Percentiles rank a stretch among this genome's conserved stretches.
These are phyloP conservation scores for Hypoxylon fragiforme DNA, from an alignment of 495 filamentous ascomycete genomes.

Conservation along the genomic window DNA sequence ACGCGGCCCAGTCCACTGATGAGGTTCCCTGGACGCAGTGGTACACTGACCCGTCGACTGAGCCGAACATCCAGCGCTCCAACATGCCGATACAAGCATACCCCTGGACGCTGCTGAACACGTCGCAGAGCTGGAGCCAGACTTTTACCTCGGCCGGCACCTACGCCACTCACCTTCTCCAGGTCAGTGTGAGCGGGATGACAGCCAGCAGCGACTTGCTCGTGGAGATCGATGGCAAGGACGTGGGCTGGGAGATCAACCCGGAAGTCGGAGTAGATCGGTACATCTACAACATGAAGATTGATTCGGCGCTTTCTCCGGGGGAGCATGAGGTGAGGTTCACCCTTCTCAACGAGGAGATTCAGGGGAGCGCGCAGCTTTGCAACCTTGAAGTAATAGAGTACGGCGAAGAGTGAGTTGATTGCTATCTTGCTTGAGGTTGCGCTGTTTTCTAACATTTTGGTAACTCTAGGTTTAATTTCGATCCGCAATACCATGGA, in stretches of 20 bases:
- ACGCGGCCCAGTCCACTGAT: constrained; percentile 15
- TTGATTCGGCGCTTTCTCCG: constrained; percentile 15
- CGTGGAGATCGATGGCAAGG: constrained; percentile 29
- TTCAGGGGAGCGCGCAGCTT: constrained; percentile 32
- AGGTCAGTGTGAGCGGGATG: constrained; percentile 31
- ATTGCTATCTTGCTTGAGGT: not conserved
- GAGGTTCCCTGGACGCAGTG: constrained; percentile 32
- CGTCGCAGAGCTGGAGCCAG: constrained; percentile 26
- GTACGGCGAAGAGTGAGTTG: constrained; percentile 31
- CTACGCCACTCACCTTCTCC: constrained; percentile 26
- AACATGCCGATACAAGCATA: constrained; percentile 37
- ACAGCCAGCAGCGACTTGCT: constrained; percentile 28
- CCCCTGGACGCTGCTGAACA: constrained; percentile 35
- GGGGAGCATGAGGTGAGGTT: constrained; percentile 27
- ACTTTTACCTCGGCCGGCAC: constrained; percentile 28
- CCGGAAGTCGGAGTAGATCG: constrained; percentile 30
- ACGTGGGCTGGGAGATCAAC: constrained; percentile 32
- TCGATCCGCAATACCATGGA: constrained; percentile 23
- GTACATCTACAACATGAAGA: constrained; percentile 34
- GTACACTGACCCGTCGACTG: constrained; percentile 22
- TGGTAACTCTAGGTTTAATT: constrained; percentile 31
- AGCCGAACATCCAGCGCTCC: constrained; percentile 27
- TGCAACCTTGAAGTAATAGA: constrained; percentile 35
- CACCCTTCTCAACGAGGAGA: constrained; percentile 26
- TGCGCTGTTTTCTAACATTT: not conserved